Conservation (phyloP, 1,284 basidiomycete genomes). For the Apiotrichum mycotoxinovorans region DNA sequence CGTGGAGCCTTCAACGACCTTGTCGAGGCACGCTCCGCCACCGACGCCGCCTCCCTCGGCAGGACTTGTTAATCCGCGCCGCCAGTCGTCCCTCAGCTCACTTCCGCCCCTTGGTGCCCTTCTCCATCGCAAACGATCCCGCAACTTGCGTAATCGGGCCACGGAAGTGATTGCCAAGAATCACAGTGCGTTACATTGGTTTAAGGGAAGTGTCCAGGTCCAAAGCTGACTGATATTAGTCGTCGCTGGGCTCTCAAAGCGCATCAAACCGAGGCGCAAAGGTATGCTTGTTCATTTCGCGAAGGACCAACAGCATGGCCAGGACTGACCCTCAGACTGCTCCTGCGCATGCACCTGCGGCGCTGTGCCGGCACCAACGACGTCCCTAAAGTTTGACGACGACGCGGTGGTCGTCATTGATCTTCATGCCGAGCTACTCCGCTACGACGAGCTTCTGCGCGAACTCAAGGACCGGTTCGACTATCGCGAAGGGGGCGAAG, state of each 20-base stretch:
- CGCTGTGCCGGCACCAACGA: background rate
- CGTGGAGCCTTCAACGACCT: background rate
- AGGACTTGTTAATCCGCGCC: background rate
- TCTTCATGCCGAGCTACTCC: conserved; percentile 2
- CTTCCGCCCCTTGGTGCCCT: background rate
- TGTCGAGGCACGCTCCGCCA: no score
- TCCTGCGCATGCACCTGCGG: conserved; percentile 1
- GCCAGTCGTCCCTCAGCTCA: background rate
- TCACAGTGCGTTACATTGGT: background rate
- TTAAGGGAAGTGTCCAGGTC: background rate
- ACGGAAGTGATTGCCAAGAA: background rate
- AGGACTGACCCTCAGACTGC: background rate
- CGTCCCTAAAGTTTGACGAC: background rate
- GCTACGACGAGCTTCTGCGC: conserved; percentile 1
- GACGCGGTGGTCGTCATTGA: conserved; percentile 1
- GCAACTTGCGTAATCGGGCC: background rate
- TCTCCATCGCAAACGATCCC: background rate
- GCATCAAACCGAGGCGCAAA: background rate
- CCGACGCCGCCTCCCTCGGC: background rate
- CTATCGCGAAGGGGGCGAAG: background rate
- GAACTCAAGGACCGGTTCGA: background rate
- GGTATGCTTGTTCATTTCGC: background rate
- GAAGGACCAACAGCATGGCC: no score
- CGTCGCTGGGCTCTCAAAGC: background rate
- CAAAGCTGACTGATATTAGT: background rate